Percentiles rank a stretch among this genome's conserved stretches.
Conservation (phyloP, 1,284 basidiomycete species). For the Cutaneotrichosporon daszewskae region DNA sequence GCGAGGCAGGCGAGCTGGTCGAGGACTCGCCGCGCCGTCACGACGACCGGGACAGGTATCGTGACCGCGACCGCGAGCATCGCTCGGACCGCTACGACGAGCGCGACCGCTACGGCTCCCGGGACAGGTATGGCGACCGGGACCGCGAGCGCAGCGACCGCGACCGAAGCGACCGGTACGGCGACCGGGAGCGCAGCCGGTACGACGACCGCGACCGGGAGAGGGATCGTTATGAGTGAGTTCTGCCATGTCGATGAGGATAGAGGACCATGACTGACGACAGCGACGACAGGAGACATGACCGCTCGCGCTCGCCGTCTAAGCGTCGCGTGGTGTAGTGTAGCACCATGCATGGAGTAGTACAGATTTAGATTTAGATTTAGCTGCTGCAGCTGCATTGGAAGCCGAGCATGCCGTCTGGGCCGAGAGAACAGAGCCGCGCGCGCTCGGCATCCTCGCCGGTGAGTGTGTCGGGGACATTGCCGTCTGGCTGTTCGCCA, state of each 20-base stretch:
- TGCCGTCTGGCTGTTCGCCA: constrained; percentile 71
- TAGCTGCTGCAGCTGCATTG: constrained; percentile 88
- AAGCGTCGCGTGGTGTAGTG: constrained; percentile 20
- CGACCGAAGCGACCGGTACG: not conserved
- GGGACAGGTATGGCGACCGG: constrained; percentile 22
- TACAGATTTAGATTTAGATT: not conserved
- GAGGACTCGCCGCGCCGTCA: constrained; percentile 53
- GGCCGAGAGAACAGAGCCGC: constrained; percentile 70
- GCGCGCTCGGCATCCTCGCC: constrained; percentile 59
- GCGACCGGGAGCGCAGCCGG: constrained; percentile 15
- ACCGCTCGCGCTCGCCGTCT: constrained; percentile 17
- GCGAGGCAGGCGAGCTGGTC: constrained; percentile 45
- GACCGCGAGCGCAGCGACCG: constrained; percentile 24
- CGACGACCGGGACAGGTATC: constrained; percentile 21
- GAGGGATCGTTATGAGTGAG: constrained; percentile 22
- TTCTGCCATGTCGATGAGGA: not conserved
- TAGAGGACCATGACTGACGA: not conserved
- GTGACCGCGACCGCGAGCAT: constrained; percentile 53
- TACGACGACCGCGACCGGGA: constrained; percentile 14
- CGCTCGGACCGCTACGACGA: constrained; percentile 8
- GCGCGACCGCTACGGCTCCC: constrained; percentile 52
- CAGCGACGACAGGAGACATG: constrained; percentile 16
- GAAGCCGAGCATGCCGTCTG: constrained; percentile 71
- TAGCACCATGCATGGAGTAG: not conserved
- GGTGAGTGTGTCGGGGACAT: constrained; percentile 52